Evolutionary conservation across 1,284 basidiomycete genomes (phyloP).

Genomic region (Ustilago loliicola): DNA sequence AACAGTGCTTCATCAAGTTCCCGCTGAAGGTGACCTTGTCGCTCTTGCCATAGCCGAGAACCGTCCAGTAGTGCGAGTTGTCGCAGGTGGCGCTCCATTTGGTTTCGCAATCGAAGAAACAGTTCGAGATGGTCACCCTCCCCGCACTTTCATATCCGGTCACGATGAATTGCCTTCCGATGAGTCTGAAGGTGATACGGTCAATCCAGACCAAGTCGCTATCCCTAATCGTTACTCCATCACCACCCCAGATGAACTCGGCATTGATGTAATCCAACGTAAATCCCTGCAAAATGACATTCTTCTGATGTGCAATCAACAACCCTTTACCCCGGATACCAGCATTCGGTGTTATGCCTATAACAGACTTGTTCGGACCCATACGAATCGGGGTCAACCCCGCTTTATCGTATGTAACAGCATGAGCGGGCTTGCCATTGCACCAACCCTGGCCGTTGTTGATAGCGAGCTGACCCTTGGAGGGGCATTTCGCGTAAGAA

Average conservation of each 20-base stretch:
- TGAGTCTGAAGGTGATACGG: constrained; percentile 51
- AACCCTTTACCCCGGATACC: constrained; percentile 64
- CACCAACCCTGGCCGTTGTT: constrained; percentile 69
- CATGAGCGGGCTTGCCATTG: constrained; percentile 31
- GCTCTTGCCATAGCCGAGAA: constrained; percentile 36
- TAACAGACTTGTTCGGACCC: constrained; percentile 26
- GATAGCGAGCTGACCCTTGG: constrained; percentile 69
- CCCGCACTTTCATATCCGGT: constrained; percentile 27
- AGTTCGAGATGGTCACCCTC: constrained; percentile 41
- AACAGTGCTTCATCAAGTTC: constrained; percentile 44
- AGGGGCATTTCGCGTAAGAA: constrained; percentile 62
- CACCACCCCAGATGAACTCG: constrained; percentile 55
- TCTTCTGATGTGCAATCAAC: constrained; percentile 36
- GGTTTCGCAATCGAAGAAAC: constrained; percentile 47
- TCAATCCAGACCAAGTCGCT: constrained; percentile 60
- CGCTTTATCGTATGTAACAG: constrained; percentile 60
- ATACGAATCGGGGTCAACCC: constrained; percentile 25
- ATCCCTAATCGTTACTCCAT: constrained; percentile 53
- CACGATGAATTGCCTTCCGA: constrained; percentile 52
- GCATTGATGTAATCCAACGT: constrained; percentile 57
- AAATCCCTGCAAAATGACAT: constrained; percentile 71
- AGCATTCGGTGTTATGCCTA: constrained; percentile 62
- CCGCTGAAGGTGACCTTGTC: constrained; percentile 46
- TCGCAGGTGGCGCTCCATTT: constrained; percentile 47
- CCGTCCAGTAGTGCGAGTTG: constrained; percentile 49